Percentiles rank a stretch among this genome's conserved stretches.
These are phyloP conservation scores for Pseudofabraea citricarpa DNA, from an alignment of 2,329 filamentous ascomycete genomes.

Conservation along the genomic window DNA sequence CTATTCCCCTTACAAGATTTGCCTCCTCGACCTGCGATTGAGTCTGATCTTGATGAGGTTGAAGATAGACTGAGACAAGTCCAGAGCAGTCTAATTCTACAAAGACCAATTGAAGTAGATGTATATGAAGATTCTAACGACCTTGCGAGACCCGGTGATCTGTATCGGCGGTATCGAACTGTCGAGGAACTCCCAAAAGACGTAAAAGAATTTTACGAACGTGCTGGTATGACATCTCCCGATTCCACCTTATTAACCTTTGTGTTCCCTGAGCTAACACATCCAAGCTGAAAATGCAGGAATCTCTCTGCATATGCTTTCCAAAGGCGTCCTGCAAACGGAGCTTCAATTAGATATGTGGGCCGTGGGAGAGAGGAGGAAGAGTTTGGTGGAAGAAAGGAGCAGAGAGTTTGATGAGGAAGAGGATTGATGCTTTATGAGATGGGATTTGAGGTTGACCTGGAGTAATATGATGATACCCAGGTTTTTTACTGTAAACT, in stretches of 20 bases:
- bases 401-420: not conserved
- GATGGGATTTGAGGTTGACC: too few relatives aligned
- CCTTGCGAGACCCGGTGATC: conserved; percentile 27
- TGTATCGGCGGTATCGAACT: conserved; percentile 31
- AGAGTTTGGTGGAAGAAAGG: conserved; percentile 1
- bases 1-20: conserved; percentile 28
- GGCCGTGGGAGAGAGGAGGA: conserved; percentile 19
- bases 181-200: conserved; percentile 37
- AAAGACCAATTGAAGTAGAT: conserved; percentile 16
- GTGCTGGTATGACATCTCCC: conserved; percentile 31
- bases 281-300: conserved; percentile 24
- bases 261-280: too few relatives aligned
- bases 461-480: too few relatives aligned
- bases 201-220: conserved; percentile 37
- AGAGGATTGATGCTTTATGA: not conserved
- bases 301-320: conserved; percentile 18
- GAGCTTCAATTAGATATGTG: conserved; percentile 24
- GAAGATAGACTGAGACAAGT: conserved; percentile 17
- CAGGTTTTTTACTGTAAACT: too few relatives aligned
- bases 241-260: too few relatives aligned
- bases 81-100: conserved; percentile 19
- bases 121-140: conserved; percentile 5
- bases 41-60: conserved; percentile 19
- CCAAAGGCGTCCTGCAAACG: conserved; percentile 21
- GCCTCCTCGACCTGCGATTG: conserved; percentile 8